These are phyloP conservation scores for Dunaliella primolecta DNA, from an alignment of 139 green algal species.

Conservation along the genomic window DNA sequence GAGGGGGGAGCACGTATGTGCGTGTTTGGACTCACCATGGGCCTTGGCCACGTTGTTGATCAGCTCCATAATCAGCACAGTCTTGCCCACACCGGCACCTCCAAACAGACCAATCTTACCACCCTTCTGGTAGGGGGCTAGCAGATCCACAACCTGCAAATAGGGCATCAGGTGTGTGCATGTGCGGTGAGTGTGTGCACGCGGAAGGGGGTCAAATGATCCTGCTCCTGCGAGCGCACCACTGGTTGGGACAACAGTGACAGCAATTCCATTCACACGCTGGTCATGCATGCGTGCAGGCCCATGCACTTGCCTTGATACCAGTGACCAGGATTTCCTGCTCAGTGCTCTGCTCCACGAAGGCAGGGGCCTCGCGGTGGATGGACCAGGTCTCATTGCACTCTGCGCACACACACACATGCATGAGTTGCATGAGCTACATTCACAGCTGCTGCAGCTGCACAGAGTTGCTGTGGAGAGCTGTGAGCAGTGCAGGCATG, in stretches of 20 bases:
- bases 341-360: conserved; percentile 94
- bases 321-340: conserved; percentile 97
- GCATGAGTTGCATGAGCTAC: not conserved
- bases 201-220: not conserved
- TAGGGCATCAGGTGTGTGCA: not conserved
- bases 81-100: conserved; percentile 98
- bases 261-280: too few species aligned
- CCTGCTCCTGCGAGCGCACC: too few species aligned
- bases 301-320: conserved; percentile 88
- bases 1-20: too few species aligned
- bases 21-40: conserved; percentile 74
- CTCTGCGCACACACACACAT: conserved; percentile 50
- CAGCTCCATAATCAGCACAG: conserved; percentile 99
- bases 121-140: conserved; percentile 97
- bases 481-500: not conserved
- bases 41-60: conserved; percentile 99
- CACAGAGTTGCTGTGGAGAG: not conserved
- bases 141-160: conserved; percentile 94
- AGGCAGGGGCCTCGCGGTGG: conserved; percentile 93
- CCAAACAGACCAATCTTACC: conserved; percentile 99
- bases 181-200: not conserved
- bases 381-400: conserved; percentile 82
- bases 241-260: too few species aligned
- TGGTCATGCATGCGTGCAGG: too few species aligned
- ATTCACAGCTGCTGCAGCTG: not conserved